Evolutionary conservation across 1,284 basidiomycete species (phyloP).

Genomic region (Microbotryomycetes sp.): DNA sequence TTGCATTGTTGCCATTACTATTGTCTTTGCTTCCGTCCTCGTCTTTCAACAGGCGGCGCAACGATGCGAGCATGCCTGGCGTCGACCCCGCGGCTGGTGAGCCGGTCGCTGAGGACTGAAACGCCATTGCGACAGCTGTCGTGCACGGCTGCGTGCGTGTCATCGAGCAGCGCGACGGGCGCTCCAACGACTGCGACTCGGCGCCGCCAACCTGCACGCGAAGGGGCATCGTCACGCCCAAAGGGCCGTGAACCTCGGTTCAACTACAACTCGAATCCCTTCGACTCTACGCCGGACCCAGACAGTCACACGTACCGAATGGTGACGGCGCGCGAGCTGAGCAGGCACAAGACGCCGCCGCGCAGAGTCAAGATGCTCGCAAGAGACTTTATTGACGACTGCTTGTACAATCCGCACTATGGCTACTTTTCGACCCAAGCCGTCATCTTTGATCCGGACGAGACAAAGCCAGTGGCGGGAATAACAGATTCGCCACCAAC

Average conservation of each 20-base stretch:
- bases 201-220: not conserved
- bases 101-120: too few species aligned
- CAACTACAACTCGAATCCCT: slow-evolving; percentile 29
- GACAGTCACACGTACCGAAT: slow-evolving; percentile 48
- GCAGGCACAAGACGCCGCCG: slow-evolving; percentile 58
- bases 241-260: slow-evolving; percentile 14
- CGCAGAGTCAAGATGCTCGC: slow-evolving; percentile 84
- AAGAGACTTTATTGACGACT: slow-evolving; percentile 94
- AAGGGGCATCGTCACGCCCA: not conserved
- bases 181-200: too few species aligned
- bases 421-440: slow-evolving; percentile 94
- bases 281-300: slow-evolving; percentile 22
- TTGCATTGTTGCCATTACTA: too few species aligned
- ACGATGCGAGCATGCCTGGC: too few species aligned
- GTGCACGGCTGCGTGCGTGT: too few species aligned
- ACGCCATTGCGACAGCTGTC: too few species aligned
- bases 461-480: not conserved
- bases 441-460: slow-evolving; percentile 67
- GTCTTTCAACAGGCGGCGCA: too few species aligned
- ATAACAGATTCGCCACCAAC: slow-evolving; percentile 23
- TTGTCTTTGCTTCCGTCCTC: too few species aligned
- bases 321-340: slow-evolving; percentile 68
- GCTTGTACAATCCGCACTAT: slow-evolving; percentile 92
- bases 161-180: too few species aligned
- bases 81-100: too few species aligned